A percentile compares a stretch with the other conserved stretches of the same genome.
Evolutionary conservation across 129 eudicot genomes (phyloP).

Genomic region (Lactuca saligna): DNA sequence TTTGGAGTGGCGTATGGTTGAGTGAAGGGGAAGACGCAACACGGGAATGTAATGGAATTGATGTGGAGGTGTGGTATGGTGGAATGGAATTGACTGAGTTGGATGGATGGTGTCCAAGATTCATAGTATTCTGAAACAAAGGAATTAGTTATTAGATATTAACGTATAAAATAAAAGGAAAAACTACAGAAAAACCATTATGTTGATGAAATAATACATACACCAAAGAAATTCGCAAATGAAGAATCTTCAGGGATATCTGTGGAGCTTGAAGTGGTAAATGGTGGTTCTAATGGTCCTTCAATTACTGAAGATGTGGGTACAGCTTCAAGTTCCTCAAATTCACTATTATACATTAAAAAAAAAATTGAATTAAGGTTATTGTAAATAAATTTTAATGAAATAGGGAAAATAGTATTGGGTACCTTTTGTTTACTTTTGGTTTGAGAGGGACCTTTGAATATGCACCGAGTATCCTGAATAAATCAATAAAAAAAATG

Average conservation of each 20-base stretch:
- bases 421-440: conserved; percentile 38
- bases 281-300: conserved; percentile 66
- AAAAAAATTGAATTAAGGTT: background rate
- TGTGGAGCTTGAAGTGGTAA: conserved; percentile 43
- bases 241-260: conserved; percentile 61
- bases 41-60: conserved; percentile 38
- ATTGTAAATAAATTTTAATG: background rate
- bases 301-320: conserved; percentile 75
- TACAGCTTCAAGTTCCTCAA: conserved; percentile 81
- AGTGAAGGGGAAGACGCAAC: conserved; percentile 42
- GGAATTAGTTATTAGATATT: background rate
- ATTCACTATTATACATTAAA: conserved; percentile 54
- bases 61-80: conserved; percentile 34
- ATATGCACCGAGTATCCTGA: conserved; percentile 73
- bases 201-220: conserved; percentile 25
- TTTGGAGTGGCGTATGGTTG: conserved; percentile 35
- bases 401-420: background rate
- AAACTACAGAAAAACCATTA: too few relatives aligned
- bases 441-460: conserved; percentile 71
- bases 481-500: background rate
- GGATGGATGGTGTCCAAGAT: conserved; percentile 41
- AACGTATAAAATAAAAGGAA: background rate
- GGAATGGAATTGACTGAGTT: conserved; percentile 38
- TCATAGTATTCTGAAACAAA: conserved; percentile 61
- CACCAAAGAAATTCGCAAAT: conserved; percentile 73